These are phyloP conservation scores for Coemansia sp. DNA, from an alignment of 192 early-diverging fungal genomes.

Conservation along the genomic window DNA sequence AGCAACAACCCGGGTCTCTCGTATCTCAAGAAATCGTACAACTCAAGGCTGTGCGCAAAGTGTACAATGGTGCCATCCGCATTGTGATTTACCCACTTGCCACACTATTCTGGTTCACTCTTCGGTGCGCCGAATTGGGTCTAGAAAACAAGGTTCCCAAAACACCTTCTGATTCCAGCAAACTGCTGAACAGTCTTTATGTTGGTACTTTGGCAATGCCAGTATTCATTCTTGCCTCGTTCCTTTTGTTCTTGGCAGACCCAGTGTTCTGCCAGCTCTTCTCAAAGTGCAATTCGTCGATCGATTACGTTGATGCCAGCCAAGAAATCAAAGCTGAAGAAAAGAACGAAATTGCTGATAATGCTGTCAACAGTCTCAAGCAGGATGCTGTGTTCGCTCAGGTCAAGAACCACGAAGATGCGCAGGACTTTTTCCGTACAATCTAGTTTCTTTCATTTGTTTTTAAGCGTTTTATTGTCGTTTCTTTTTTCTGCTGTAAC, in stretches of 20 bases:
- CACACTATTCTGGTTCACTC: slow-evolving; percentile 1
- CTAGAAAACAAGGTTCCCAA: neutral
- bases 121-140: slow-evolving; percentile 1
- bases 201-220: neutral
- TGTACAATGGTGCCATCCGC: slow-evolving; percentile 5
- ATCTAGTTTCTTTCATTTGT: neutral
- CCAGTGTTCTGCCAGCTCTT: slow-evolving; percentile 11
- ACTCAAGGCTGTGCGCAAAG: slow-evolving; percentile 1
- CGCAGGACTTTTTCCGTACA: neutral
- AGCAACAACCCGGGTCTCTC: neutral
- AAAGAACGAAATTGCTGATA: neutral
- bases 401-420: slow-evolving; percentile 4
- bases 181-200: neutral
- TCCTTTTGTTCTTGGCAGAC: neutral
- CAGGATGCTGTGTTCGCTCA: neutral
- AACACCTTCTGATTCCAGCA: neutral
- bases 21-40: neutral
- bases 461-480: neutral
- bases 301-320: neutral
- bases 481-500: too few relatives aligned
- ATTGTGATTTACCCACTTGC: slow-evolving; percentile 4
- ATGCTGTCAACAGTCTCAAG: slow-evolving; percentile 1
- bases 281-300: neutral
- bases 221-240: neutral
- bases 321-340: neutral